Conservation (phyloP, 2,329 filamentous ascomycete genomes). For the Xylariaceae sp. region DNA sequence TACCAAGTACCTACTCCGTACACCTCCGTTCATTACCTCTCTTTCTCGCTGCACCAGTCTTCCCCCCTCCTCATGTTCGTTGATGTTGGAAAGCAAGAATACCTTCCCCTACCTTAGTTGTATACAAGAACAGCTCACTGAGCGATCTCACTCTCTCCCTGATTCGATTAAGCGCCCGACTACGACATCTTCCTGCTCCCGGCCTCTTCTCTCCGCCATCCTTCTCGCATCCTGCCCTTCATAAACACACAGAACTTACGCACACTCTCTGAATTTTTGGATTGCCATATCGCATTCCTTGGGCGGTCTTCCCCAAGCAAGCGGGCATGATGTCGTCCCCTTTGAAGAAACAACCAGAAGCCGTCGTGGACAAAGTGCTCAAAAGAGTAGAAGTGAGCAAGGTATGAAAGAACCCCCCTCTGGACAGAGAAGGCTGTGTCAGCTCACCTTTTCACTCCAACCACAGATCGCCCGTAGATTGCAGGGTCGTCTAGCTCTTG, state of each 20-base stretch:
- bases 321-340: constrained; percentile 59
- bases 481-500: constrained; percentile 89
- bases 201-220: constrained; percentile 12
- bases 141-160: constrained; percentile 21
- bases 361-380: constrained; percentile 64
- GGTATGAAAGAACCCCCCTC: constrained; percentile 43
- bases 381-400: constrained; percentile 73
- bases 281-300: too few species aligned
- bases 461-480: constrained; percentile 84
- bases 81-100: too few species aligned
- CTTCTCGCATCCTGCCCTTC: constrained; percentile 12
- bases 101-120: too few species aligned
- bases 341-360: constrained; percentile 60
- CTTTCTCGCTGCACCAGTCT: too few species aligned
- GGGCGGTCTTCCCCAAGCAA: constrained; percentile 26
- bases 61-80: constrained; percentile 9
- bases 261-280: too few species aligned
- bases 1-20: too few species aligned
- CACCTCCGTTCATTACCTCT: too few species aligned
- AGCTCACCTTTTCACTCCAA: constrained; percentile 20
- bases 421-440: constrained; percentile 3
- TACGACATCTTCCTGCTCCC: constrained; percentile 29
- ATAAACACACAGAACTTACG: too few species aligned
- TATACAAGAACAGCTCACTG: constrained; percentile 11
- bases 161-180: constrained; percentile 30